Base-by-base conservation (phyloP, 495 filamentous ascomycete species). In the Lentithecium fluviatile region DNA sequence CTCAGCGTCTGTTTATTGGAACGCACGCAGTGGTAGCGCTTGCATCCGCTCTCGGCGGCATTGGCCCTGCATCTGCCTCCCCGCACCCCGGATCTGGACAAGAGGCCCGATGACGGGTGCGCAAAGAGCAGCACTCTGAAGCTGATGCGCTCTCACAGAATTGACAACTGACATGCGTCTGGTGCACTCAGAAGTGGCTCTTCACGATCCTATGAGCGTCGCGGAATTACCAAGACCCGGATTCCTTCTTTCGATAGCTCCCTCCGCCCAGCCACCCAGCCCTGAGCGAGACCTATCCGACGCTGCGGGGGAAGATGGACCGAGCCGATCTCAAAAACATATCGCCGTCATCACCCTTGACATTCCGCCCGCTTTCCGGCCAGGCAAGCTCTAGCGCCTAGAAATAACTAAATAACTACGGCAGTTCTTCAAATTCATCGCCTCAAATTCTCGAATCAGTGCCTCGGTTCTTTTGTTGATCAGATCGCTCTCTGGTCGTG, bases 321-420 rank as follows among this genome's bases (percentile, higher is more conserved):
- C 51, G 52, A 56, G 32, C 26, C 13, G 38, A 11, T 37, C 0
- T 6, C 17, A 19, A 26, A 48, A 32, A 50, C n/a, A 17, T 48
- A 11, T 38, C 21, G 26, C 59, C 59, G 59, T 62, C 59, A 56
- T 56, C 45, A 56, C 29, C 59, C 59, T 62, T 23, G 20, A n/a
- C 20, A 10, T 56, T 36, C 59, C 59, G 59, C 34, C 45, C 2
- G 3, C n/a, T 12, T 5, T n/a, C n/a, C n/a, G n/a, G n/a, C n/a
- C n/a, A n/a, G 8, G 36, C 36, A n/a, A 38, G 17, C 24, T 34
- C 26, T 24, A 40, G 43, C 20, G 11, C 6, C 56, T 59, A 46
- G 55, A 34, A 59, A 59, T 59, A 59, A 52, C 6, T 5, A 5
- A n/a, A 15, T 20, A 43, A 4, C 4, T 43, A 13, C 40, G 6